Evolutionary conservation across 2,329 filamentous ascomycete species (phyloP).

Genomic region (Colletotrichum australisinense): DNA sequence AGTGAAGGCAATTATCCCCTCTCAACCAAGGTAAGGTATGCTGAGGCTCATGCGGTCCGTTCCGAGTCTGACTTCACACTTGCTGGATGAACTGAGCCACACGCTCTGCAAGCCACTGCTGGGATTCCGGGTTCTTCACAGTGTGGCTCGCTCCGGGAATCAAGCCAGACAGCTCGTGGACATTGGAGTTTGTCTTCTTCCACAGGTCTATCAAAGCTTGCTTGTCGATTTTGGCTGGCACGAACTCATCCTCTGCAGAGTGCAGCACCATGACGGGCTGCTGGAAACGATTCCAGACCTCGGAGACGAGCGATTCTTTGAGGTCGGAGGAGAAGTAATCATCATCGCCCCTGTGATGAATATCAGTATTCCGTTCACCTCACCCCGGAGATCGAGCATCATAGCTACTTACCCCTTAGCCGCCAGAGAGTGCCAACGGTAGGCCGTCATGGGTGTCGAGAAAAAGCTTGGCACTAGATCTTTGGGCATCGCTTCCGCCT

Average conservation of each 20-base stretch:
- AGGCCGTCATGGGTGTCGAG: slow-evolving; percentile 61
- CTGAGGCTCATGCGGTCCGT: neutral
- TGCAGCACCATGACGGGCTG: slow-evolving; percentile 73
- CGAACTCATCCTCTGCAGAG: slow-evolving; percentile 74
- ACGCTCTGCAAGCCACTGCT: slow-evolving; percentile 60
- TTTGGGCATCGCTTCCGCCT: slow-evolving; percentile 65
- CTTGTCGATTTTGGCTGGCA: slow-evolving; percentile 70
- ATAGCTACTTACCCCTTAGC: slow-evolving; percentile 58
- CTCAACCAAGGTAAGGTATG: neutral
- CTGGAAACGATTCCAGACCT: slow-evolving; percentile 74
- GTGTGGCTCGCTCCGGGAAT: slow-evolving; percentile 66
- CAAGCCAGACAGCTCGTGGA: slow-evolving; percentile 62
- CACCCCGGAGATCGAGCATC: neutral
- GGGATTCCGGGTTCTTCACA: slow-evolving; percentile 57
- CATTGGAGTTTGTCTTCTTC: slow-evolving; percentile 56
- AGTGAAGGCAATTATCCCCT: neutral
- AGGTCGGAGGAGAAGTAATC: slow-evolving; percentile 90
- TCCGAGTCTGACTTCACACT: neutral
- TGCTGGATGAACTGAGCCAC: slow-evolving; percentile 58
- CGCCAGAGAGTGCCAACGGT: slow-evolving; percentile 62
- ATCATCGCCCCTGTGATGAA: slow-evolving; percentile 72
- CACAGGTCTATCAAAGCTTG: slow-evolving; percentile 68
- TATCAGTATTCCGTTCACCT: neutral
- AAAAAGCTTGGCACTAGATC: slow-evolving; percentile 54
- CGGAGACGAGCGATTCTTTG: slow-evolving; percentile 61